phyloP scores from a whole-genome alignment of 169 alveolate species.

The Cryptosporidium sp. region DNA sequence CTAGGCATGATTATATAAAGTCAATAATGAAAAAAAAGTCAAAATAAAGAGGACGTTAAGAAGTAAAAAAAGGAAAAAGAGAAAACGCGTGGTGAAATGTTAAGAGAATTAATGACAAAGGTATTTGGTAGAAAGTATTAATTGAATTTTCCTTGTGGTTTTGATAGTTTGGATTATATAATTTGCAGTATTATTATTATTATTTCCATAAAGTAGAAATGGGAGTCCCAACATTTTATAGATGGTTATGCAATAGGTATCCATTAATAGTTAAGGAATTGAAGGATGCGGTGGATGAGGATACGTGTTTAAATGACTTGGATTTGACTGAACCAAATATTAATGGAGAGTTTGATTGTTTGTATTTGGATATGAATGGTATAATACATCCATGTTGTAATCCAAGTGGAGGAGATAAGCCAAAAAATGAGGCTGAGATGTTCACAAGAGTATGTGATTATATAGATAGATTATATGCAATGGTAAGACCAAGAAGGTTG shows the following conservation, averaged over 20 bases:
- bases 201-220: constrained; percentile 77
- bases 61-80: neutral
- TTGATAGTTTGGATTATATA: neutral
- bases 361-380: constrained; percentile 99
- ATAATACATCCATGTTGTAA: constrained; percentile 98
- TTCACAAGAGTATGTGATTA: constrained; percentile 90
- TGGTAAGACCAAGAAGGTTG: constrained; percentile 94
- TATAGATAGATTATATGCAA: constrained; percentile 92
- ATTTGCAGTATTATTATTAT: neutral
- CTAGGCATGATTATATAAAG: neutral
- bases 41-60: neutral
- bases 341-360: constrained; percentile 95
- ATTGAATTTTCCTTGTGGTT: neutral
- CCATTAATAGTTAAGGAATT: constrained; percentile 91
- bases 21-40: constrained; percentile 2
- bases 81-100: neutral
- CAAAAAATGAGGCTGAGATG: constrained; percentile 93
- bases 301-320: constrained; percentile 64
- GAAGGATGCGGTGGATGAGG: constrained; percentile 84
- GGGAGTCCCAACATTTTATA: constrained; percentile 99
- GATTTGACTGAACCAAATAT: constrained; percentile 81
- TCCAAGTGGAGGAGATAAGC: constrained; percentile 89
- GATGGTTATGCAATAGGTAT: constrained; percentile 96
- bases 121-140: neutral
- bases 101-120: neutral